phyloP scores from a whole-genome alignment of 2,329 filamentous ascomycete species.

The Pseudogymnoascus sp. region DNA sequence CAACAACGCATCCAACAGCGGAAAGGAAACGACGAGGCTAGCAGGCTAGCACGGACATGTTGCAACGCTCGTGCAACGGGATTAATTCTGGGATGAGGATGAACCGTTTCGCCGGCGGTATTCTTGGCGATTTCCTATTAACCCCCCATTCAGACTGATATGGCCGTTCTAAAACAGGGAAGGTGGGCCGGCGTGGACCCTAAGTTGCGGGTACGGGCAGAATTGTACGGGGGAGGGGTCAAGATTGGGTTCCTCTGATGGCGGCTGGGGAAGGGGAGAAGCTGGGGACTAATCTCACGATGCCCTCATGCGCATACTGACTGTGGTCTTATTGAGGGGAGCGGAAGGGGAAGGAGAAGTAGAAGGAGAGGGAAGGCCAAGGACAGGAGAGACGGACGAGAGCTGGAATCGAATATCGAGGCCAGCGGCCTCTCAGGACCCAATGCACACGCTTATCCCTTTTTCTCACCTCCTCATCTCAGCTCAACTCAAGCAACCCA shows the following conservation, averaged over 20 bases:
- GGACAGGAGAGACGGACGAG: not conserved
- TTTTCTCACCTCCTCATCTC: constrained; percentile 1
- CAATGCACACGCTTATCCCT: not conserved
- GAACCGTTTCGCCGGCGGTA: constrained; percentile 28
- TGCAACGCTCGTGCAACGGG: not conserved
- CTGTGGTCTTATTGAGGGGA: not conserved
- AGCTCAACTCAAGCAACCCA: not conserved
- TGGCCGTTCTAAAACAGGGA: not conserved
- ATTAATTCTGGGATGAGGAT: constrained; percentile 27
- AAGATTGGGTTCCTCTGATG: not conserved
- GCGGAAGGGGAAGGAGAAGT: not conserved
- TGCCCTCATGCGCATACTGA: not conserved
- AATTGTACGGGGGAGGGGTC: not conserved
- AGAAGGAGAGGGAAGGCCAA: not conserved
- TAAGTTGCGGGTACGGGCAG: not conserved
- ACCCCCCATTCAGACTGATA: not conserved
- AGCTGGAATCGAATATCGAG: no score
- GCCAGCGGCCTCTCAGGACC: no score
- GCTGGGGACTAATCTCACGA: constrained; percentile 1
- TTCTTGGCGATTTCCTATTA: constrained; percentile 20
- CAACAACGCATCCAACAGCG: constrained; percentile 5
- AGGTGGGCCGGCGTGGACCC: not conserved
- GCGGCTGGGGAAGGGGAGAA: not conserved
- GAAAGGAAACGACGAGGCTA: not conserved
- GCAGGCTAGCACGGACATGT: not conserved